Base-by-base conservation (phyloP, 2,329 filamentous ascomycete species). In the Diaporthe sp. region DNA sequence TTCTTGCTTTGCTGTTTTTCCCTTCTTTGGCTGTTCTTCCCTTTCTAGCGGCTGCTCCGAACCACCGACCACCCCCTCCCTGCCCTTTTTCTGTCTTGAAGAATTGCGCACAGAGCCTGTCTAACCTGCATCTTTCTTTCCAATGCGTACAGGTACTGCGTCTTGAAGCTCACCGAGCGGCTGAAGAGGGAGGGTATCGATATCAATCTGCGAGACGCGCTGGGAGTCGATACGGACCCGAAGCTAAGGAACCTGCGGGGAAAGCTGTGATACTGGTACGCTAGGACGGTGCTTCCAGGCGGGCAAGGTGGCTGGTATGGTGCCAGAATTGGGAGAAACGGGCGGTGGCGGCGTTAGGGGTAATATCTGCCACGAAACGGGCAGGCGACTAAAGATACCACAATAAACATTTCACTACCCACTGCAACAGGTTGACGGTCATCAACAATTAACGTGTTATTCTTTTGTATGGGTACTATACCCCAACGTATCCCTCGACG, bases 111-210 rank as follows among this genome's bases (percentile, higher is more conserved):
- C 45, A 28, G 64, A 38, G 64, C 22, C n/a, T 52, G 33, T 75
- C 75, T 76, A 73, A 76, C 67, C 33, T 58, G 50, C 42, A 4
- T 33, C 40, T 45, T 15, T 28, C 52, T 28, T 60, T 15, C n/a
- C 30, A 25, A 33, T 33, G 6, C 60, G 25, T 72, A 33, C 67
- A 76, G 75, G 75, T 75, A 73, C 71, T 76, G 74, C 71, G 75
- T 76, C 60, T 74, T 75, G 75, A 76, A 75, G 60, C 75, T 76
- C 50, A 76, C 75, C 8, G 75, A 75, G 52, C 73, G 75, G 35
- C 75, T 76, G 47, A 75, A 75, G 66, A 71, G 66, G 47, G 75
- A 76, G 67, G 75, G 75, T 35, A 76, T 76, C 28, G 75, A 76
- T 22, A 73, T 76, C 73, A 76, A 76, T 28, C 74, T 76, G 33